Base-by-base conservation (phyloP, 2,329 filamentous ascomycete genomes). In the Xylaria sp. region DNA sequence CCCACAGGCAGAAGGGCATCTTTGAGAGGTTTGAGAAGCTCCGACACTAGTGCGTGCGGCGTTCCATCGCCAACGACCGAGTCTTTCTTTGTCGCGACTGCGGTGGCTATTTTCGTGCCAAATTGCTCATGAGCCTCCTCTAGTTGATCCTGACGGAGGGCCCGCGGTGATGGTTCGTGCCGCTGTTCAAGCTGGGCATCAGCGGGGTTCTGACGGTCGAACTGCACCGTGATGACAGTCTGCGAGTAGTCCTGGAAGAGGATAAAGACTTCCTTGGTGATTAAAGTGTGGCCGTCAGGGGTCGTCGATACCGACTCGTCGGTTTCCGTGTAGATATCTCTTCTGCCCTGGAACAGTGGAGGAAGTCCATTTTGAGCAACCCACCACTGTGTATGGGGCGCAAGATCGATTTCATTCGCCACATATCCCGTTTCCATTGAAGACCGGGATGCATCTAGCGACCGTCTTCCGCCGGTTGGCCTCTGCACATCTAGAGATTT, bases 221-320 rank as follows among this genome's bases (percentile, higher is more conserved):
- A 97, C 46, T 82, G 86, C 17, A 87, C 89, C 0, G 88, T 91
- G 66, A 99, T 83, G 60, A 95, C 81, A 0, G 93, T 97, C 70
- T 97, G 94, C 17, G 92, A 97, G 72, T 99, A 99, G 74, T 99
- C 94, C 66, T 92, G 87, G 76, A 91, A 99, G 7, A 99, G 76
- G n/a, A 97, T 78, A 64, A 89, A 94, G 39, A 97, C 81, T 55
- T 92, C 86, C 61, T 92, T 92, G 6, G 88, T 90, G 18, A 96
- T 77, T 1, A 81, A 82, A 0, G 85, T 85, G 69, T 87, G 88
- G 21, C 89, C 86, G 22, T 88, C 87, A 13, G 87, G 83, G 60
- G 87, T 86, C 9, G 83, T 81, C 13, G 87, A 83, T 6, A 82
- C 86, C 1, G 87, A 85, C 68, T 97, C 91, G 60, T 96, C 90